Base-by-base conservation (phyloP, 768 basidiomycete species). In the Termitomyces sp. region DNA sequence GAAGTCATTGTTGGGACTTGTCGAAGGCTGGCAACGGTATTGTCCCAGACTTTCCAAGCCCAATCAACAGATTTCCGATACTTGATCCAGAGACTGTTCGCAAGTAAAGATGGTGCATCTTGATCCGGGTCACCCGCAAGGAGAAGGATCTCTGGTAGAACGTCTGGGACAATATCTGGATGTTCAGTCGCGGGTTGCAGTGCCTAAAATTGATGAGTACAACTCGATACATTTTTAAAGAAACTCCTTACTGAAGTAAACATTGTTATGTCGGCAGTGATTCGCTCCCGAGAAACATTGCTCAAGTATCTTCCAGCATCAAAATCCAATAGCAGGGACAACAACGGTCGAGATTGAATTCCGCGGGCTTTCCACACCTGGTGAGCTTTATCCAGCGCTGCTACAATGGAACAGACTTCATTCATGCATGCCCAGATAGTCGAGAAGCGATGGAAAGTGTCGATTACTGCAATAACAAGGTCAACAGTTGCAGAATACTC, bases 41-140 rank as follows among this genome's bases (percentile, higher is more conserved):
- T 92, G 69, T 92, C 90, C 91, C 91, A 93, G 20, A 89, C 88
- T 66, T 87, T 89, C 85, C 85, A 89, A 2, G 83, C 90, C 90
- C 91, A 92, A 66, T 91, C 84, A 15, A 73, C 67, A 0, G 90
- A 84, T 16, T 83, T 84, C 46, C 89, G 85, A 66, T 92, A 92
- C 69, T 90, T 89, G 72, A 90, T 89, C 92, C 92, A 94, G 15
- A 94, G 76, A 50, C 82, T 82, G 65, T 89, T 89, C 0, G 91
- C 91, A 22, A 94, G 83, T 51, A 82, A 80, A 0, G 86, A 86
- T 2, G 89, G 82, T 6, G 86, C 89, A 60, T 88, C 85, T 0
- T 76, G 75, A 54, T 81, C 79, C 3, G 79, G 73, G 67, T 90
- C 84, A 11, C 79, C 82, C 5, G 83, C 82, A n/a, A 92, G 80